phyloP scores from a whole-genome alignment of 2,329 filamentous ascomycete genomes.

The Macrophomina phaseolina region DNA sequence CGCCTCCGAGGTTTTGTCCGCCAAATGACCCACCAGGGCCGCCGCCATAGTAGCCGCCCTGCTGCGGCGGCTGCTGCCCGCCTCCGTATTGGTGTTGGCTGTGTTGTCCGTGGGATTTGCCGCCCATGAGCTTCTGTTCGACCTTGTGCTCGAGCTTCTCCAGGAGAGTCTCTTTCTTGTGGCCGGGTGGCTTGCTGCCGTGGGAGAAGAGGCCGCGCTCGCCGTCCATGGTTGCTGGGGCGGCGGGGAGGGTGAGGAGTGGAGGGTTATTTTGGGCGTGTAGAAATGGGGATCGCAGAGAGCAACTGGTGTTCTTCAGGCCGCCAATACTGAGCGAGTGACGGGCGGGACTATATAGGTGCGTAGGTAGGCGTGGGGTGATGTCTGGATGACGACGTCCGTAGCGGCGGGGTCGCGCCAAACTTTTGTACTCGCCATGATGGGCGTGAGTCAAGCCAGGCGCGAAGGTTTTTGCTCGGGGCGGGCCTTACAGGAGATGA shows the following conservation, averaged over 20 bases:
- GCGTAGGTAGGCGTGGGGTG: not conserved
- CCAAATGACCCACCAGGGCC: not conserved
- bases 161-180: conserved; percentile 22
- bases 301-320: not conserved
- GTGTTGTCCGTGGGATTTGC: not conserved
- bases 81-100: not conserved
- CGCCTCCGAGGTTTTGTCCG: not conserved
- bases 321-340: not conserved
- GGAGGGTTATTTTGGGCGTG: conserved; percentile 6
- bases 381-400: conserved; percentile 2
- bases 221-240: conserved; percentile 16
- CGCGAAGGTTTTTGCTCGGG: not conserved
- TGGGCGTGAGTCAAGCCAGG: not conserved
- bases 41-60: conserved; percentile 17
- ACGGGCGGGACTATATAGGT: not conserved
- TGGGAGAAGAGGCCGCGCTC: conserved; percentile 15
- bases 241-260: not conserved
- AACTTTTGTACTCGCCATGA: not conserved
- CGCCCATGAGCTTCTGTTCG: conserved; percentile 21
- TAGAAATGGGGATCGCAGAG: not conserved
- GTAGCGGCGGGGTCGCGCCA: not conserved
- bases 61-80: conserved; percentile 1
- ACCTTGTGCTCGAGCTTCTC: conserved; percentile 24
- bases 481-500: conserved; percentile 2
- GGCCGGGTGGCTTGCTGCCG: conserved; percentile 5